Conservation (phyloP, 257 asterid species). For the Schizonepeta tenuifolia region DNA sequence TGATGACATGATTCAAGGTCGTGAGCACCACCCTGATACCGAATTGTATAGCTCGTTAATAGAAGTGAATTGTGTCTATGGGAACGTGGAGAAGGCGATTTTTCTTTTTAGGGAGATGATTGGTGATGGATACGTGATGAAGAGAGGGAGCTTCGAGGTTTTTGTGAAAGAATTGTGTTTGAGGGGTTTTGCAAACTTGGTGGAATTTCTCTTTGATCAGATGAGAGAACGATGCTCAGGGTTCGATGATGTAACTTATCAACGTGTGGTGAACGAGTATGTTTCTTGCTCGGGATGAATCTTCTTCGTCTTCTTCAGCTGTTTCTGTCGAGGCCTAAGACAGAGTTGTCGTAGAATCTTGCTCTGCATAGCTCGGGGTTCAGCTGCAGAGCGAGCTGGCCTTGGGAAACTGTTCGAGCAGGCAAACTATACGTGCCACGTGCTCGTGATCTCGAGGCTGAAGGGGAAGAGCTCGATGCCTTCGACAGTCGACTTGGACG, state of each 20-base stretch:
- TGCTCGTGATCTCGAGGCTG: slow-evolving; percentile 55
- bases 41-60: slow-evolving; percentile 48
- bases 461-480: slow-evolving; percentile 63
- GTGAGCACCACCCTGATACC: slow-evolving; percentile 45
- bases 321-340: not conserved
- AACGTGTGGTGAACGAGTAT: slow-evolving; percentile 36
- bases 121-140: slow-evolving; percentile 35
- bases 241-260: slow-evolving; percentile 33
- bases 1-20: slow-evolving; percentile 39
- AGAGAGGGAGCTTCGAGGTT: slow-evolving; percentile 42
- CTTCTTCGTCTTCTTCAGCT: not conserved
- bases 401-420: slow-evolving; percentile 43
- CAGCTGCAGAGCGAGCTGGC: slow-evolving; percentile 58
- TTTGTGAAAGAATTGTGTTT: slow-evolving; percentile 36
- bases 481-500: slow-evolving; percentile 48
- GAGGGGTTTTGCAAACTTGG: slow-evolving; percentile 43
- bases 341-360: no score
- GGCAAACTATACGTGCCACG: slow-evolving; percentile 35
- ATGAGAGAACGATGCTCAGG: slow-evolving; percentile 31
- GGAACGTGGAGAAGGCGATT: slow-evolving; percentile 42
- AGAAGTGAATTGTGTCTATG: slow-evolving; percentile 36
- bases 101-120: slow-evolving; percentile 46
- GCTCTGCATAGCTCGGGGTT: slow-evolving; percentile 32
- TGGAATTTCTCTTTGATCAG: slow-evolving; percentile 37
- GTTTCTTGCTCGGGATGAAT: not conserved